Conservation (phyloP, 306 rosid species). For the Prunus padus region DNA sequence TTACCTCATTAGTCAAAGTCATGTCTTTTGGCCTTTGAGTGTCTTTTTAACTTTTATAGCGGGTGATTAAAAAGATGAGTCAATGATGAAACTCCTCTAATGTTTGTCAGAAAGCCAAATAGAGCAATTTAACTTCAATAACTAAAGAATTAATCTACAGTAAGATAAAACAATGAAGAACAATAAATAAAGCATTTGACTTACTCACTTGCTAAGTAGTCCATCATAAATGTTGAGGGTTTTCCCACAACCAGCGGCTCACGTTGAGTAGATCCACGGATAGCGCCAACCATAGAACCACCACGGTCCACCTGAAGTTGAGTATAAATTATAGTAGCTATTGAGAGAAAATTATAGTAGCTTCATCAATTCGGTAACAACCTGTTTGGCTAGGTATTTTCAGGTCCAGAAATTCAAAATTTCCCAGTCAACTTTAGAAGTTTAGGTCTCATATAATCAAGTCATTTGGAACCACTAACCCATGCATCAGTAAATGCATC, state of each 20-base stretch:
- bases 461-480: not conserved
- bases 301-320: constrained; percentile 86
- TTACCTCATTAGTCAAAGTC: no score
- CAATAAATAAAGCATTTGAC: constrained; percentile 19
- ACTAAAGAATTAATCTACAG: no score
- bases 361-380: not conserved
- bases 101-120: no score
- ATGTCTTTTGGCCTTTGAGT: no score
- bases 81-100: no score
- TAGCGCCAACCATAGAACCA: constrained; percentile 95
- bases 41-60: no score
- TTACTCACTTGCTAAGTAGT: constrained; percentile 78
- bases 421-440: not conserved
- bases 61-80: no score
- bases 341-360: not conserved
- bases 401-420: not conserved
- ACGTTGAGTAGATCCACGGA: constrained; percentile 82
- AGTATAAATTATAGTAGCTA: constrained; percentile 8
- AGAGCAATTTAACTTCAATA: no score
- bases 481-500: not conserved
- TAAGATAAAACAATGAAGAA: not conserved
- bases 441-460: not conserved
- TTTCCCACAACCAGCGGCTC: constrained; percentile 96
- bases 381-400: not conserved
- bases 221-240: constrained; percentile 99